Evolutionary conservation across 148 eudicot genomes (phyloP).

Genomic region (Persicaria maculosa): DNA sequence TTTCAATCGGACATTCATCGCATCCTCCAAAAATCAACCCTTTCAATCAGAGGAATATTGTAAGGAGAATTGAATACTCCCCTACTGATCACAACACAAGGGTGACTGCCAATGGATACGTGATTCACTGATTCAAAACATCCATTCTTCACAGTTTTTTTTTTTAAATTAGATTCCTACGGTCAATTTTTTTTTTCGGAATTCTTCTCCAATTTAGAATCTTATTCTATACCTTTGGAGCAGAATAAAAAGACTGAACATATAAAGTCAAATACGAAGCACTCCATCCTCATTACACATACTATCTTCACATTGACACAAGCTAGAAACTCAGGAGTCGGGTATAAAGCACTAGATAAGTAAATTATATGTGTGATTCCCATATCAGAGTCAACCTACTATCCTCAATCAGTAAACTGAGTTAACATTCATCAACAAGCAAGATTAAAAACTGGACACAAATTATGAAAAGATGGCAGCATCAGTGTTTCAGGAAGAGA

Average conservation of each 20-base stretch:
- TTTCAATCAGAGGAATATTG: too few relatives aligned
- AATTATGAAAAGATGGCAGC: not conserved
- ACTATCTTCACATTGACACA: not conserved
- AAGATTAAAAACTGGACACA: not conserved
- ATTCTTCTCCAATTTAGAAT: too few relatives aligned
- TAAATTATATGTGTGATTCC: not conserved
- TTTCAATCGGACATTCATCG: too few relatives aligned
- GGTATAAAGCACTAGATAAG: not conserved
- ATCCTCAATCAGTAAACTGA: slow-evolving; percentile 1
- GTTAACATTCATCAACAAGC: not conserved
- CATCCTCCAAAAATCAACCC: too few relatives aligned
- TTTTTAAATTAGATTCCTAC: too few relatives aligned
- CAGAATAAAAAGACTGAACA: not conserved
- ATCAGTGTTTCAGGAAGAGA: not conserved
- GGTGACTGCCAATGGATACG: too few relatives aligned
- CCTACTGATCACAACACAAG: too few relatives aligned
- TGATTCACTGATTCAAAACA: too few relatives aligned
- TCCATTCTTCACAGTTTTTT: too few relatives aligned
- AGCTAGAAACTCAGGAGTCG: not conserved
- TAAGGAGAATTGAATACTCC: too few relatives aligned
- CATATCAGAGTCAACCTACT: not conserved
- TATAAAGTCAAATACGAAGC: not conserved
- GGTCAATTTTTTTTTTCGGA: too few relatives aligned
- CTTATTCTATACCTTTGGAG: too few relatives aligned
- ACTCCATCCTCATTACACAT: not conserved